phyloP scores from a whole-genome alignment of 148 eudicot species.

The Nepenthes gracilis region DNA sequence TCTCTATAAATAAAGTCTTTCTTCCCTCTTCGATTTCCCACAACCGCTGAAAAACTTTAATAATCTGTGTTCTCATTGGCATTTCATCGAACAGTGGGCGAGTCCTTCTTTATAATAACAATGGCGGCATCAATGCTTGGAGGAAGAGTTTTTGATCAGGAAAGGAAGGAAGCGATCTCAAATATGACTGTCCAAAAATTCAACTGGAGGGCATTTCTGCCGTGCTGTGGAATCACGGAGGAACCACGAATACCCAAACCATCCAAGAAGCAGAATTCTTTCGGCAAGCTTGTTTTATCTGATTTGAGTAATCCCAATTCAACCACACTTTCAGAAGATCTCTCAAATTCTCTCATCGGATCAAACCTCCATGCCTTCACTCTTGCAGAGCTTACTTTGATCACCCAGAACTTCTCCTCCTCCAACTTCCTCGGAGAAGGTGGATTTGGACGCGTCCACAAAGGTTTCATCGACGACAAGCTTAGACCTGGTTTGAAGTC shows the following conservation, averaged over 20 bases:
- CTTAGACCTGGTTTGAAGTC: constrained; percentile 74
- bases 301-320: constrained; percentile 47
- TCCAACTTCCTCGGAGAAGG: constrained; percentile 76
- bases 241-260: constrained; percentile 7
- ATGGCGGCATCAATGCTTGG: constrained; percentile 2
- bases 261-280: constrained; percentile 14
- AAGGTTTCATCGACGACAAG: constrained; percentile 81
- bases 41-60: constrained; percentile 2
- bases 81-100: background rate
- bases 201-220: constrained; percentile 25
- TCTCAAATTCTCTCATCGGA: constrained; percentile 55
- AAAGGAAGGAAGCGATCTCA: background rate
- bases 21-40: constrained; percentile 17
- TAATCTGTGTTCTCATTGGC: background rate
- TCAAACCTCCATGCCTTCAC: constrained; percentile 51
- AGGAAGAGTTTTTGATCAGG: background rate
- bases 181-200: constrained; percentile 3
- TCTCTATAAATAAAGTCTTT: constrained; percentile 15
- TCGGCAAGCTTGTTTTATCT: constrained; percentile 25
- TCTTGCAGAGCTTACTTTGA: constrained; percentile 57
- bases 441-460: constrained; percentile 95
- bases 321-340: constrained; percentile 41
- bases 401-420: constrained; percentile 64
- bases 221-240: constrained; percentile 25
- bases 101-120: background rate